Conservation (phyloP, 805 yeast genomes). For the Blastobotrys robertii region DNA sequence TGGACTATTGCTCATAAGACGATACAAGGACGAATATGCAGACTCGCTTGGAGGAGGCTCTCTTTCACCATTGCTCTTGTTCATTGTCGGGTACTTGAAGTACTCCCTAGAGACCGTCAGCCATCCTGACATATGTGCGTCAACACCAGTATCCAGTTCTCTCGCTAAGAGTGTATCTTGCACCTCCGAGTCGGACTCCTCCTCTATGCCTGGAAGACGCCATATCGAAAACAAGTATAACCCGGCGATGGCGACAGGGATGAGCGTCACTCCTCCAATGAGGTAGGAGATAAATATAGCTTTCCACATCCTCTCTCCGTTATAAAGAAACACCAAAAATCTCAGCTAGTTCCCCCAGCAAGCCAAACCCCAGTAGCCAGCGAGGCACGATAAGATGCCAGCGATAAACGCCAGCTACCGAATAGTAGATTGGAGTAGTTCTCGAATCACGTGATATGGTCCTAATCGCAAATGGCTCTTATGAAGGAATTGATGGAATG, state of each 20-base stretch:
- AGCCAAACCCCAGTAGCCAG: too few relatives aligned
- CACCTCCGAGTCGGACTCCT: constrained; percentile 30
- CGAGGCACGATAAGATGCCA: too few relatives aligned
- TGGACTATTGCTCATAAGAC: constrained; percentile 36
- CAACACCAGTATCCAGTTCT: constrained; percentile 47
- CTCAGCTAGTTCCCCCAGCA: too few relatives aligned
- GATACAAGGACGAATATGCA: constrained; percentile 53
- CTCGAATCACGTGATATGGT: too few relatives aligned
- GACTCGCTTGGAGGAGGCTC: constrained; percentile 31
- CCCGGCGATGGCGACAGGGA: constrained; percentile 44
- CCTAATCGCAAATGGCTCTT: too few relatives aligned
- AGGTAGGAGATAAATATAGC: constrained; percentile 38
- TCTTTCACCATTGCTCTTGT: too few relatives aligned
- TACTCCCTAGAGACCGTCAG: constrained; percentile 74
- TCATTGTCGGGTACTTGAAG: constrained; percentile 36
- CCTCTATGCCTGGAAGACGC: background rate
- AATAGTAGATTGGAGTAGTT: too few relatives aligned
- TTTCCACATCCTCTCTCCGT: too few relatives aligned
- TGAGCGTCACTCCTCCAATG: constrained; percentile 72
- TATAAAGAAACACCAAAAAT: too few relatives aligned
- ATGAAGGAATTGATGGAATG: too few relatives aligned
- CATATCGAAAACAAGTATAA: constrained; percentile 28
- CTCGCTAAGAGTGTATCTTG: constrained; percentile 60
- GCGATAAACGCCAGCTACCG: too few relatives aligned
- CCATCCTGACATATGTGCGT: constrained; percentile 61